A percentile compares a stretch with the other conserved stretches of the same genome.
Evolutionary conservation across 148 eudicot species (phyloP).

Genomic region (Pharnaceum exiguum): DNA sequence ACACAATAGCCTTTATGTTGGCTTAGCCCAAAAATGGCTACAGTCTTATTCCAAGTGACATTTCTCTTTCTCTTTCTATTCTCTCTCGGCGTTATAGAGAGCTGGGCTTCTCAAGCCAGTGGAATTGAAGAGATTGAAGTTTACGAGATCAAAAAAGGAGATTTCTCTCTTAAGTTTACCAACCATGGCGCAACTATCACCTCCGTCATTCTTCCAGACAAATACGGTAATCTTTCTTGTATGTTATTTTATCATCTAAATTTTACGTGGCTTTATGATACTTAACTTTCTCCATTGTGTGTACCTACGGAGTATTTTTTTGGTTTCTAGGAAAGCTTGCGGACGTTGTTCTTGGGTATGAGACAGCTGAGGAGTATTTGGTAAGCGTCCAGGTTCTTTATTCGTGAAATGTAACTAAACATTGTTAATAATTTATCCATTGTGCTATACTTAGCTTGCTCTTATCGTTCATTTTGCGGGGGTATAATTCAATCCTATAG

Average conservation of each 20-base stretch:
- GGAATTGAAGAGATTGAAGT: constrained; percentile 24
- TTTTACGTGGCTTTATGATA: background rate
- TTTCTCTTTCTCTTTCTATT: no score
- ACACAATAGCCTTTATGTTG: no score
- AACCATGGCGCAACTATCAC: constrained; percentile 64
- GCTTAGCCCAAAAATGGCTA: no score
- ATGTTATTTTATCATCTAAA: background rate
- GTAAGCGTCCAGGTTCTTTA: constrained; percentile 35
- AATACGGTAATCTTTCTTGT: constrained; percentile 41
- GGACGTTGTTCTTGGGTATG: constrained; percentile 73
- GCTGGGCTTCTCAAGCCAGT: background rate
- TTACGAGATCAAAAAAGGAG: constrained; percentile 58
- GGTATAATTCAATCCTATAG: no score
- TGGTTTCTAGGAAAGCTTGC: constrained; percentile 46
- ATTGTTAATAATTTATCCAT: no score
- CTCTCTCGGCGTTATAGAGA: no score
- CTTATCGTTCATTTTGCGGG: no score
- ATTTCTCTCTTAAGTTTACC: constrained; percentile 52
- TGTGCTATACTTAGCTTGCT: no score
- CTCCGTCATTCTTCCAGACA: constrained; percentile 66
- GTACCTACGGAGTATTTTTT: background rate
- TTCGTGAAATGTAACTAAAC: no score
- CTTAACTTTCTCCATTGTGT: background rate
- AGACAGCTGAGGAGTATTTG: constrained; percentile 42
- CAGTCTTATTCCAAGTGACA: no score